Conservation (phyloP, 345 rosid species). For the Rhizophora apiculata region DNA sequence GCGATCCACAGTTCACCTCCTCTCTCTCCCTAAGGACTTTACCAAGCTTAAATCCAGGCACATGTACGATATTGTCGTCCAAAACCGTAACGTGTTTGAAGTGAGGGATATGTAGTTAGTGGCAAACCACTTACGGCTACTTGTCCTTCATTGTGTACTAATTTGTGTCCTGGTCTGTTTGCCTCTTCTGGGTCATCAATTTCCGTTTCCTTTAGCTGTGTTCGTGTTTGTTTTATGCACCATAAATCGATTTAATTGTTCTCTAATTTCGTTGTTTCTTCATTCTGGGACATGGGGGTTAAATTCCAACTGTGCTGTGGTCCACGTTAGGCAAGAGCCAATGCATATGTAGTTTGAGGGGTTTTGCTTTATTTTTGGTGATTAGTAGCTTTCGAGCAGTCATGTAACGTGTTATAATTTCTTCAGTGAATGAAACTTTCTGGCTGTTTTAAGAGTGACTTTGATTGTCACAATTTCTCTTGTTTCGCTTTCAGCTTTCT, state of each 20-base stretch:
- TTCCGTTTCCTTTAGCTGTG: not conserved
- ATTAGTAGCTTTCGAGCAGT: not conserved
- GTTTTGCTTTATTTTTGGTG: not conserved
- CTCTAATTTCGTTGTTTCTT: not conserved
- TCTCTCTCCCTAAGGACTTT: constrained; percentile 75
- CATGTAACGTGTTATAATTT: not conserved
- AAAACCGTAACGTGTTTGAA: constrained; percentile 64
- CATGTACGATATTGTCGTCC: constrained; percentile 85
- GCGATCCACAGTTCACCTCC: constrained; percentile 53
- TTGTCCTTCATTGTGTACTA: not conserved
- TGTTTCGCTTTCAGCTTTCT: not conserved
- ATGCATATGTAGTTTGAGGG: not conserved
- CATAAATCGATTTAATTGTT: not conserved
- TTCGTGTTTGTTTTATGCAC: not conserved
- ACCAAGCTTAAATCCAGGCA: constrained; percentile 62
- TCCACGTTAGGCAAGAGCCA: not conserved
- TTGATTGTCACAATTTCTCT: not conserved
- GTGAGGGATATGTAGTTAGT: constrained; percentile 49
- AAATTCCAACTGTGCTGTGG: not conserved
- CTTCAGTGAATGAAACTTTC: too few relatives aligned
- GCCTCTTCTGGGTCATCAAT: not conserved
- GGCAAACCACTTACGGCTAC: not conserved
- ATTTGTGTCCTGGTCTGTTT: not conserved
- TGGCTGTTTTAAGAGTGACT: too few relatives aligned
- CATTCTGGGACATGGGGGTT: constrained; percentile 5